Evolutionary conservation across 1,139 yeast species (phyloP).

Genomic region (Magnusiomyces fungicola): DNA sequence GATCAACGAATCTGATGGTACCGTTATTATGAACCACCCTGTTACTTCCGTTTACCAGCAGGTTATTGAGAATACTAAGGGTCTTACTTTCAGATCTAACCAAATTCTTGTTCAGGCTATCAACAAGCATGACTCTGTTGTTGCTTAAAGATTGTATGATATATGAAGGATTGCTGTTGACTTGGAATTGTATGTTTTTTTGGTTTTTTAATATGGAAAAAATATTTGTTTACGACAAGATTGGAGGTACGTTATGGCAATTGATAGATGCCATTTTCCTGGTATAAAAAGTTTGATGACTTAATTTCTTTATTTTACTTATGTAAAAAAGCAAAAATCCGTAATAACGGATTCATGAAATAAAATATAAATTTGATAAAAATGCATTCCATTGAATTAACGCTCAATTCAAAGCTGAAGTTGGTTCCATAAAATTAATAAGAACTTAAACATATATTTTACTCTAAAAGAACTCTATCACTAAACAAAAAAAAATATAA

Average conservation of each 20-base stretch:
- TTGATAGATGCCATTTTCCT: too few relatives aligned
- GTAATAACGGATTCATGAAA: too few relatives aligned
- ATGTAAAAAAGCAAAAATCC: too few relatives aligned
- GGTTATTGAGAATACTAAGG: slow-evolving; percentile 54
- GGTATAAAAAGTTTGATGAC: too few relatives aligned
- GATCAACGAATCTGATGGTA: slow-evolving; percentile 43
- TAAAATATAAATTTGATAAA: too few relatives aligned
- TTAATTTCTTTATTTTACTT: too few relatives aligned
- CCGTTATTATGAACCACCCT: slow-evolving; percentile 43
- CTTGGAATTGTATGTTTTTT: background rate
- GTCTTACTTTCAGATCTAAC: slow-evolving; percentile 48
- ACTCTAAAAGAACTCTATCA: too few relatives aligned
- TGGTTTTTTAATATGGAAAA: background rate
- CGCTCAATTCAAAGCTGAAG: too few relatives aligned
- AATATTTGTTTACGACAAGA: background rate
- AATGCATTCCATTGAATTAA: too few relatives aligned
- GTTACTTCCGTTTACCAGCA: slow-evolving; percentile 45
- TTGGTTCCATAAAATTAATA: too few relatives aligned
- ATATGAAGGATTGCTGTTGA: background rate
- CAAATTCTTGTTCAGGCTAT: slow-evolving; percentile 40
- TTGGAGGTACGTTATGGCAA: background rate
- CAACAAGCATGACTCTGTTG: slow-evolving; percentile 21
- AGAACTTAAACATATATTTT: too few relatives aligned
- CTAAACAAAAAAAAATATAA: too few relatives aligned
- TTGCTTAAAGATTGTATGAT: slow-evolving; percentile 9